Evolutionary conservation across 805 yeast genomes (phyloP).

Genomic region (Monosporozyma aerobia): DNA sequence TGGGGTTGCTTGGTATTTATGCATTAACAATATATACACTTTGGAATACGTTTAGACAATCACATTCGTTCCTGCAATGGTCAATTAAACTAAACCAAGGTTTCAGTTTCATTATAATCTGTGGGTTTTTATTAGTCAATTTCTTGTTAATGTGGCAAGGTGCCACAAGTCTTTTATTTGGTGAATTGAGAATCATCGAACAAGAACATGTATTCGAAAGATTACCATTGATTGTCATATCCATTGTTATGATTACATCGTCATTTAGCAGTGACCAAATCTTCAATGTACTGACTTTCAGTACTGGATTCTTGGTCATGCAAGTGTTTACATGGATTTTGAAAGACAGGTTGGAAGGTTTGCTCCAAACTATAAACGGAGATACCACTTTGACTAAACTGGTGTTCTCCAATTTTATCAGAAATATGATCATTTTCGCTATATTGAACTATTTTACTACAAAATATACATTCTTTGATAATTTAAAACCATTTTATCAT

Average conservation of each 20-base stretch:
- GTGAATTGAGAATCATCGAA: slow-evolving; percentile 66
- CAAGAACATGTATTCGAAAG: slow-evolving; percentile 63
- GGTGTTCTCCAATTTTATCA: slow-evolving; percentile 15
- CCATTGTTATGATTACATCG: slow-evolving; percentile 48
- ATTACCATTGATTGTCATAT: slow-evolving; percentile 55
- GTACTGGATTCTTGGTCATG: slow-evolving; percentile 37
- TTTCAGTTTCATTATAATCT: slow-evolving; percentile 33
- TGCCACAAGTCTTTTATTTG: slow-evolving; percentile 52
- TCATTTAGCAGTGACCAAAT: slow-evolving; percentile 43
- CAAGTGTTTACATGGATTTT: slow-evolving; percentile 74
- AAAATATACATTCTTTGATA: background rate
- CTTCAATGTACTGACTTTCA: slow-evolving; percentile 34
- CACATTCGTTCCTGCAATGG: slow-evolving; percentile 32
- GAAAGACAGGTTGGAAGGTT: slow-evolving; percentile 37
- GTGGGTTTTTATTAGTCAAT: slow-evolving; percentile 37
- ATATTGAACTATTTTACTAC: slow-evolving; percentile 38
- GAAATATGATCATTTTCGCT: slow-evolving; percentile 37
- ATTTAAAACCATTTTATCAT: slow-evolving; percentile 31
- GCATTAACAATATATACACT: background rate
- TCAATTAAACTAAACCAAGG: slow-evolving; percentile 45
- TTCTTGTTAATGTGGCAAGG: slow-evolving; percentile 36
- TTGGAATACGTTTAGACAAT: slow-evolving; percentile 2
- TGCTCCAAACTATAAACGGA: slow-evolving; percentile 37
- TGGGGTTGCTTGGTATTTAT: background rate
- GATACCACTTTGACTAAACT: slow-evolving; percentile 25